These are phyloP conservation scores for Phytophthora brassicae DNA, from an alignment of 352 stramenopile genomes.

Conservation along the genomic window DNA sequence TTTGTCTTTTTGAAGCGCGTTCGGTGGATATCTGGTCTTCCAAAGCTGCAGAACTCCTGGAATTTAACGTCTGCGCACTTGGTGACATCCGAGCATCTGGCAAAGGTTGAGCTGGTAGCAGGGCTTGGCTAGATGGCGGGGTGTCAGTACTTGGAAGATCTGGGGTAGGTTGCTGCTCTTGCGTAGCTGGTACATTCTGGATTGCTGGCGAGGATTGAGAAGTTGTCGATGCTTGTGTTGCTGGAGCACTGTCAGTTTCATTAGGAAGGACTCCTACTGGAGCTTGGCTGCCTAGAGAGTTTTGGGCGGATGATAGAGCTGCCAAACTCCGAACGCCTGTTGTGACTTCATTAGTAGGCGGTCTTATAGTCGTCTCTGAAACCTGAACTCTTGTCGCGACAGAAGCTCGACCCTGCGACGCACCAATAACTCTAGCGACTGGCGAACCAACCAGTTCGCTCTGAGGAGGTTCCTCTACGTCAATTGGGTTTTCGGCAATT, in stretches of 20 bases:
- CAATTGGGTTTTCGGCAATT: background rate
- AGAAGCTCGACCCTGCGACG: background rate
- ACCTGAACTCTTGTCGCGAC: background rate
- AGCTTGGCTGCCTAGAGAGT: background rate
- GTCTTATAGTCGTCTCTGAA: background rate
- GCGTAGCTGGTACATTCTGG: too few relatives aligned
- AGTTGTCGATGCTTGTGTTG: background rate
- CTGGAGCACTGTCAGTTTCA: background rate
- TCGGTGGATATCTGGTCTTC: background rate
- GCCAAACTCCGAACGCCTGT: background rate
- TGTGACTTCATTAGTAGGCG: background rate
- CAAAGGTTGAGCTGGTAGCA: background rate
- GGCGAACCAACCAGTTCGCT: background rate
- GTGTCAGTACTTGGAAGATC: background rate
- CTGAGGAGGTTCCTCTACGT: background rate
- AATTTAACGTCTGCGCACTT: background rate
- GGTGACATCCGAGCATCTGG: background rate
- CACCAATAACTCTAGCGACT: background rate
- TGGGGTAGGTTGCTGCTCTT: background rate
- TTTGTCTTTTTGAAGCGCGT: conserved; percentile 20
- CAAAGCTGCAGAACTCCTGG: background rate
- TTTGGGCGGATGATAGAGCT: background rate
- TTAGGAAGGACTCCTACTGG: background rate
- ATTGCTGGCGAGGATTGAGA: background rate
- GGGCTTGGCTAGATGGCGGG: background rate